Conservation (phyloP, 2,329 filamentous ascomycete species). For the Trichoderma koningiopsis region DNA sequence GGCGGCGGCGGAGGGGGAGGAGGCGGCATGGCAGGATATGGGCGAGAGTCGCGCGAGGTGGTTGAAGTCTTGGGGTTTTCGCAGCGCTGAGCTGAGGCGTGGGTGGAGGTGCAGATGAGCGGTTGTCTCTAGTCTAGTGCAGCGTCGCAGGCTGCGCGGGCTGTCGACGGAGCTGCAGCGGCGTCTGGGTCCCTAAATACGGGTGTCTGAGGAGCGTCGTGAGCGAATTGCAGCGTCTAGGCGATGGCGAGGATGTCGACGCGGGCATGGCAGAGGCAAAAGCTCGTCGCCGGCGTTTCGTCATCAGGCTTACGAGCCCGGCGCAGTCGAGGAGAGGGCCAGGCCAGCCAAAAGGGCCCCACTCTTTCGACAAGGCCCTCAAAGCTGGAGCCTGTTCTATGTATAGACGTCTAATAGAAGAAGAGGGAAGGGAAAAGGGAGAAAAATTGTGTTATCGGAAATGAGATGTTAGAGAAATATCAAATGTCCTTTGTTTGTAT, state of each 20-base stretch:
- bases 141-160: background rate
- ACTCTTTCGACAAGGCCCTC: constrained; percentile 18
- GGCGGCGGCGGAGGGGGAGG: constrained; percentile 73
- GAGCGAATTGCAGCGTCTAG: background rate
- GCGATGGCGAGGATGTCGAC: background rate
- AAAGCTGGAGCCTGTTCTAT: background rate
- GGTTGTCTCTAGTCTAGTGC: background rate
- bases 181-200: background rate
- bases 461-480: background rate
- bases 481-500: background rate
- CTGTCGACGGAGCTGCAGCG: background rate
- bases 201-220: background rate
- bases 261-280: constrained; percentile 11
- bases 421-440: background rate
- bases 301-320: constrained; percentile 27
- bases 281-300: constrained; percentile 23
- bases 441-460: background rate
- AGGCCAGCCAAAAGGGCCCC: constrained; percentile 4
- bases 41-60: background rate
- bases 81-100: background rate
- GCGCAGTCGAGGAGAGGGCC: constrained; percentile 18
- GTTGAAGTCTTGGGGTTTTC: background rate
- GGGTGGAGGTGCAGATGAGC: background rate
- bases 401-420: background rate
- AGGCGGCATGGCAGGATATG: constrained; percentile 43